These are phyloP conservation scores for Lepidium sativum DNA, from an alignment of 345 rosid species.

Conservation along the genomic window DNA sequence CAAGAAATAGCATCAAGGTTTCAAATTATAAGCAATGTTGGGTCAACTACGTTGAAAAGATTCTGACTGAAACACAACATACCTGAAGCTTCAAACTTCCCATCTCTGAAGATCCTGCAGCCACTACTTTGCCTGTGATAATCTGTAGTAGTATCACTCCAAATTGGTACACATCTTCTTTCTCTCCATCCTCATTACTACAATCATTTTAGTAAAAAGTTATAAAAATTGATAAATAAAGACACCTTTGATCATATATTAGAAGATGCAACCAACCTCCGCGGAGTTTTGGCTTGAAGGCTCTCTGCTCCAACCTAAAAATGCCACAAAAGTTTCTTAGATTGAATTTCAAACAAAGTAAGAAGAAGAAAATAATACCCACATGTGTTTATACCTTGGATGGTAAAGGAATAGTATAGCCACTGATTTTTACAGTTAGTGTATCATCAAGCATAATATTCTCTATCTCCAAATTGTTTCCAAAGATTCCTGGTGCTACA, in stretches of 20 bases:
- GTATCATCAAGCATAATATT: slow-evolving; percentile 66
- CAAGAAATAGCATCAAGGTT: not conserved
- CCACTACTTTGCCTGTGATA: slow-evolving; percentile 51
- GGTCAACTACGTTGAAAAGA: not conserved
- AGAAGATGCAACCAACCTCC: not conserved
- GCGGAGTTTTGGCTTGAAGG: slow-evolving; percentile 15
- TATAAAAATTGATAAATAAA: not conserved
- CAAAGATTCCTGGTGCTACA: slow-evolving; percentile 68
- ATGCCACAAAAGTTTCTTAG: not conserved
- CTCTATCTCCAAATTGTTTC: slow-evolving; percentile 65
- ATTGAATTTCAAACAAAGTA: not conserved
- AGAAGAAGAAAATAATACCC: not conserved
- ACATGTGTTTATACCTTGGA: slow-evolving; percentile 38
- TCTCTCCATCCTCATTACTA: slow-evolving; percentile 47
- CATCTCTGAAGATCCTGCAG: slow-evolving; percentile 38
- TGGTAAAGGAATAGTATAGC: slow-evolving; percentile 64
- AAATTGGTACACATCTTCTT: slow-evolving; percentile 80
- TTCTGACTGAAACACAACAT: not conserved
- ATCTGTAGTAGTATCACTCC: slow-evolving; percentile 63
- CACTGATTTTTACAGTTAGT: slow-evolving; percentile 62
- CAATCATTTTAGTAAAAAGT: not conserved
- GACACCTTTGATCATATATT: not conserved
- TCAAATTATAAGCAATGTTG: not conserved
- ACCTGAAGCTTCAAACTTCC: slow-evolving; percentile 54
- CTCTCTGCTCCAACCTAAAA: slow-evolving; percentile 51